Evolutionary conservation across 352 stramenopile species (phyloP), one percentile per base, ranked within the genome.

Genomic region (Globisporangium cederbergense): DNA sequence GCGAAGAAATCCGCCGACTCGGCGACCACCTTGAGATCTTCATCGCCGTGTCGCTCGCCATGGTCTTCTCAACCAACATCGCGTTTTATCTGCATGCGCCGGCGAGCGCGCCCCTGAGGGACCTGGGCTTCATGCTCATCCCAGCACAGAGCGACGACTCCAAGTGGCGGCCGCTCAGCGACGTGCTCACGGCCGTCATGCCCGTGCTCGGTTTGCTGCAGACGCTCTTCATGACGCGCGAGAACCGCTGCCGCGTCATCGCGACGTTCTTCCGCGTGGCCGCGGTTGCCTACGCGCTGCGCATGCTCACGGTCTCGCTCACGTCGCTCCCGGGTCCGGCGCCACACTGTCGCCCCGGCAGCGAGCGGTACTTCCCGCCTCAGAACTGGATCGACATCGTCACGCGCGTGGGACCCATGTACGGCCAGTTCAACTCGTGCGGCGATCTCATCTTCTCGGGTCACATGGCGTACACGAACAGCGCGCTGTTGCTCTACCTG

Each of bases 361-460:
- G 72, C 54, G 59, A 70, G 2, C 68, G 81, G 47, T 90, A 89
- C 67, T 74, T 78, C 54, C 81, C 83, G 52, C 83, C 83, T 4
- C 67, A 64, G 14, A 82, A 64, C 6, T 92, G 81, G 79, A 84
- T 89, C 66, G 83, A 92, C 62, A 86, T 92, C 43, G 73, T 88
- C 58, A 90, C 81, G 38, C 74, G 77, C 56, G 76, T 89, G 16
- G 79, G 79, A 8, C 79, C 79, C 1, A 87, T 89, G 60, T 89
- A 89, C 74, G 79, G 79, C 55, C 83, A 87, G 60, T 84, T 85
- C 77, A 89, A 85, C 59, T 90, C 83, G 30, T 91, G 83, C 58
- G 83, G 83, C 14, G 83, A 91, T 64, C 77, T 91, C 30, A 84
- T 91, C 43, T 91, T 91, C 62, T 91, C 82, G 50, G 82, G 82